Conservation (phyloP, 164 flowering plant genomes). For the Macadamia integrifolia region DNA sequence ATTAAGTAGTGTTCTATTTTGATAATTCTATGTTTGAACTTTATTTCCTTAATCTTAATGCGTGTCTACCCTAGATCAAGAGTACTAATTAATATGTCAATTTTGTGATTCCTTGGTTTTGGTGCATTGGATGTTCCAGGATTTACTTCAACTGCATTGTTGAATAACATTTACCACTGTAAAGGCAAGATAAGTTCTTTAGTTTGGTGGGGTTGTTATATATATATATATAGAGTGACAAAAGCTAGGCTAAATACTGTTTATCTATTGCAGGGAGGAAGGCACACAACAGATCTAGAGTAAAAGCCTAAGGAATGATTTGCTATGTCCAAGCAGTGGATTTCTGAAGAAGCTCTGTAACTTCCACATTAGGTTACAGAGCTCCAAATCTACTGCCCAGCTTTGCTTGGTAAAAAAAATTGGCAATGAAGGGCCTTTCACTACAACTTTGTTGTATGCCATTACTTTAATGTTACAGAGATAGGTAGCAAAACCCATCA, state of each 20-base stretch:
- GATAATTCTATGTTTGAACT: background rate
- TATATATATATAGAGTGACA: no score
- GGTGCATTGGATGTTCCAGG: slow-evolving; percentile 33
- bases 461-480: no score
- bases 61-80: no score
- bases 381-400: background rate
- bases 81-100: no score
- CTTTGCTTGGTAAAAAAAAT: no score
- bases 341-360: background rate
- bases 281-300: slow-evolving; percentile 29
- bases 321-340: slow-evolving; percentile 25
- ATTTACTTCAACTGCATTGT: slow-evolving; percentile 26
- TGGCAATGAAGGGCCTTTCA: no score
- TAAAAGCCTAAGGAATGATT: slow-evolving; percentile 22
- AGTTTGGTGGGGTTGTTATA: no score
- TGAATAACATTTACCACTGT: slow-evolving; percentile 52
- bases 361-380: background rate
- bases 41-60: no score
- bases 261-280: slow-evolving; percentile 19
- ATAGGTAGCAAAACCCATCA: no score
- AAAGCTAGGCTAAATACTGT: background rate
- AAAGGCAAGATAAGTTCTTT: slow-evolving; percentile 25
- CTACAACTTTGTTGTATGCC: no score
- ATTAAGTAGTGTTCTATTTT: background rate
- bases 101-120: background rate